phyloP scores from a whole-genome alignment of 1,139 yeast genomes.

The Diutina siamensis region DNA sequence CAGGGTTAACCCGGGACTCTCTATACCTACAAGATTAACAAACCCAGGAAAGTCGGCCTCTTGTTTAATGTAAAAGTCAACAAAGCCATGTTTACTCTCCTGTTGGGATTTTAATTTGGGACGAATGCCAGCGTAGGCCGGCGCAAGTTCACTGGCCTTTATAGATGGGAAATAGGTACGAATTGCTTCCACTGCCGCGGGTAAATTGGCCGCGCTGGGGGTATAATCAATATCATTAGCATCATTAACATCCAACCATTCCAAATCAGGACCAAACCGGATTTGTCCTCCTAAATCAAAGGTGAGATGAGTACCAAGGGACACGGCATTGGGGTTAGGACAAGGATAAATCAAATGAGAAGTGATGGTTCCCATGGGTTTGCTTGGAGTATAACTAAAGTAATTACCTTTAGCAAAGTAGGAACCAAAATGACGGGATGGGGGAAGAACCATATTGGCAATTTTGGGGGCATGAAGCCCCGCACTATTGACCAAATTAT shows the following conservation, averaged over 20 bases:
- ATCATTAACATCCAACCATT: constrained; percentile 45
- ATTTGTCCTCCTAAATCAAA: constrained; percentile 73
- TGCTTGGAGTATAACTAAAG: constrained; percentile 40
- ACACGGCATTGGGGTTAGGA: constrained; percentile 59
- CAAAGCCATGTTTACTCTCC: constrained; percentile 32
- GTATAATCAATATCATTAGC: constrained; percentile 33
- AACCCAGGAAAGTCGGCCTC: constrained; percentile 65
- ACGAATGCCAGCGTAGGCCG: constrained; percentile 73
- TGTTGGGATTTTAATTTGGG: constrained; percentile 53
- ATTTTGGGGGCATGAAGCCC: constrained; percentile 65
- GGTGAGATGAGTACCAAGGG: constrained; percentile 81
- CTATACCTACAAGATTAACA: constrained; percentile 71
- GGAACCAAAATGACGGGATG: constrained; percentile 43
- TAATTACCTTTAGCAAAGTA: constrained; percentile 81
- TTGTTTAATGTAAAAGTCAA: constrained; percentile 62
- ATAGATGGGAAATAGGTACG: constrained; percentile 51
- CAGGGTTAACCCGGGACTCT: constrained; percentile 82
- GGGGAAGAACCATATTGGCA: constrained; percentile 59
- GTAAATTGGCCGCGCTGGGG: constrained; percentile 36
- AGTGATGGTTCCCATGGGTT: constrained; percentile 23
- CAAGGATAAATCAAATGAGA: constrained; percentile 61
- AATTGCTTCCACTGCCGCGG: constrained; percentile 49
- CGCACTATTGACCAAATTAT: constrained; percentile 60
- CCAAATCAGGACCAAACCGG: constrained; percentile 82
- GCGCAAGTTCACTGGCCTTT: constrained; percentile 37